Evolutionary conservation across 2,329 filamentous ascomycete genomes (phyloP).

Genomic region (Gyromitra esculenta): DNA sequence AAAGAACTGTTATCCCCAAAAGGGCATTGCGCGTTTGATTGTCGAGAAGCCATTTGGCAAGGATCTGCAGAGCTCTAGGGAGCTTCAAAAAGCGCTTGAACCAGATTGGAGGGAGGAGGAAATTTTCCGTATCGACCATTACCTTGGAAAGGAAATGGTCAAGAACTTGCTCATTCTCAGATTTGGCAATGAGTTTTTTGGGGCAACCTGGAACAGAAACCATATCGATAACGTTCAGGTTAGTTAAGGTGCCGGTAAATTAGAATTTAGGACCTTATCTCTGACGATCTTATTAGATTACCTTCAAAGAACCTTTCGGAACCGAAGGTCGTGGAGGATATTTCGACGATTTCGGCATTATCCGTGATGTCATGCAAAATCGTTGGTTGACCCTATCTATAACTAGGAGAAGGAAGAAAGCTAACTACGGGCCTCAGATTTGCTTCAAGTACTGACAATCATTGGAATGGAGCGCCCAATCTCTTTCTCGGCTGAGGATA

Average conservation of each 20-base stretch:
- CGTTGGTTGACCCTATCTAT: conserved; percentile 64
- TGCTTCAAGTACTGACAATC: conserved; percentile 94
- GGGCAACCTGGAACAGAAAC: conserved; percentile 97
- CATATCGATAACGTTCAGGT: conserved; percentile 97
- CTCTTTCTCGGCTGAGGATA: conserved; percentile 97
- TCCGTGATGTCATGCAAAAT: conserved; percentile 99
- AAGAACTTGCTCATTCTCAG: conserved; percentile 99
- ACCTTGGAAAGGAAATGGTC: conserved; percentile 99
- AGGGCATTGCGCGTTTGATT: conserved; percentile 91
- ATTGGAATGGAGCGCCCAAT: conserved; percentile 98
- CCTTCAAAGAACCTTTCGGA: conserved; percentile 99
- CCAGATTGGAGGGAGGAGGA: conserved; percentile 99
- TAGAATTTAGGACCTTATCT: neutral
- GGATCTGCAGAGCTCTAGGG: conserved; percentile 90
- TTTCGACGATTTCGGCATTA: conserved; percentile 99
- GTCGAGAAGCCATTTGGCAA: conserved; percentile 99
- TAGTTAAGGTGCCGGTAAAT: conserved; percentile 4
- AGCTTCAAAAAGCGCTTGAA: conserved; percentile 92
- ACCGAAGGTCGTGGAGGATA: conserved; percentile 98
- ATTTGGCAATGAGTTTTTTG: conserved; percentile 98
- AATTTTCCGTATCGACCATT: conserved; percentile 99
- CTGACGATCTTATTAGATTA: conserved; percentile 68
- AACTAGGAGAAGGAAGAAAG: neutral
- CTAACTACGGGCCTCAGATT: conserved; percentile 65
- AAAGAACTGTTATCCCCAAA: conserved; percentile 93